phyloP scores from a whole-genome alignment of 2,329 filamentous ascomycete genomes.

The Shiraia bambusicola region DNA sequence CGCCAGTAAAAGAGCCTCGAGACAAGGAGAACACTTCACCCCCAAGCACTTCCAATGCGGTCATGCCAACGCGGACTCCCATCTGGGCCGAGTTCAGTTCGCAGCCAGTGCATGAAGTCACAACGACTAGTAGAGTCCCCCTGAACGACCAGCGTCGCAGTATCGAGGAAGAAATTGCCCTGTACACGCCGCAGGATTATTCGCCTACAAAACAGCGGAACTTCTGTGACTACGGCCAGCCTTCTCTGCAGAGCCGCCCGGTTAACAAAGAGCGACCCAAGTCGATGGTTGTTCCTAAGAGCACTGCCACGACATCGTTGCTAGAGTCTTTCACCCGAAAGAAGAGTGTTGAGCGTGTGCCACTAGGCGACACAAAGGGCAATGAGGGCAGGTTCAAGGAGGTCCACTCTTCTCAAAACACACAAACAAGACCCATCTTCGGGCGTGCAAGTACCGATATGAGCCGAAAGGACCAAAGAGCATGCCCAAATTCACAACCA shows the following conservation, averaged over 20 bases:
- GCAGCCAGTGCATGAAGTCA: constrained; percentile 32
- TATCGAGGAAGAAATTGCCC: constrained; percentile 57
- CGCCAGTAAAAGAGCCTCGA: constrained; percentile 49
- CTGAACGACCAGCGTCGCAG: constrained; percentile 48
- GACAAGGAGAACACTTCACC: constrained; percentile 85
- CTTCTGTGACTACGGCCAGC: constrained; percentile 57
- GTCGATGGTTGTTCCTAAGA: constrained; percentile 51
- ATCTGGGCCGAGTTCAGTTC: constrained; percentile 77
- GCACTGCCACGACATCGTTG: constrained; percentile 45
- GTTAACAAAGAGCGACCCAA: constrained; percentile 51
- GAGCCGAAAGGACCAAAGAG: constrained; percentile 19
- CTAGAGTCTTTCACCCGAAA: constrained; percentile 44
- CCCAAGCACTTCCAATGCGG: constrained; percentile 49
- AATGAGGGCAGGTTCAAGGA: constrained; percentile 33
- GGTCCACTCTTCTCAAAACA: constrained; percentile 21
- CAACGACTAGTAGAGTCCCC: constrained; percentile 47
- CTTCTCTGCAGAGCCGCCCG: constrained; percentile 39
- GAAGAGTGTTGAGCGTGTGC: constrained; percentile 37
- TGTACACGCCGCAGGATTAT: constrained; percentile 62
- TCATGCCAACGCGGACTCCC: constrained; percentile 58
- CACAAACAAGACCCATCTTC: constrained; percentile 21
- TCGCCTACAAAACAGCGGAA: constrained; percentile 63
- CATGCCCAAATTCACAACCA: constrained; percentile 17
- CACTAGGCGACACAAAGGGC: constrained; percentile 37
- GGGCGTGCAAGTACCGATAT: constrained; percentile 34